phyloP scores from a whole-genome alignment of 2,329 filamentous ascomycete species.

The Trichoderma sp. region DNA sequence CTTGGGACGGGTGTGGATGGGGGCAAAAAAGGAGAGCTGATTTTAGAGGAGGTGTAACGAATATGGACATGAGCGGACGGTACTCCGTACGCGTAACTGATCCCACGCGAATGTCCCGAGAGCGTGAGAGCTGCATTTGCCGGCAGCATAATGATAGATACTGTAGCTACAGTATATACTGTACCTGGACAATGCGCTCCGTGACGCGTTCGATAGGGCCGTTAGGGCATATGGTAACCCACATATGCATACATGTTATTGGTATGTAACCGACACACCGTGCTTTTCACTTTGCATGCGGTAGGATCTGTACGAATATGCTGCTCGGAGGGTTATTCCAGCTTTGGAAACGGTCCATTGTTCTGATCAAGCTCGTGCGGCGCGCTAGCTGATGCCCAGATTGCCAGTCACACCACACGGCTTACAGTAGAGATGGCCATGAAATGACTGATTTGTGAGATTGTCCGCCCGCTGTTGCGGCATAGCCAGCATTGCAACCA shows the following conservation, averaged over 20 bases:
- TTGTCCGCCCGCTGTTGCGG: neutral
- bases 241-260: neutral
- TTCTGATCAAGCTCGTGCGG: slow-evolving; percentile 2
- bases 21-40: neutral
- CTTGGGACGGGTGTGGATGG: neutral
- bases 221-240: neutral
- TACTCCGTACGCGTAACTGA: neutral
- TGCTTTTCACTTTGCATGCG: neutral
- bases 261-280: neutral
- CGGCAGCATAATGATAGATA: neutral
- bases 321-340: slow-evolving; percentile 18
- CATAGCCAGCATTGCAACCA: neutral
- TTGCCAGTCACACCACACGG: slow-evolving; percentile 8
- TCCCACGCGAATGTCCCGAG: neutral
- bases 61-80: neutral
- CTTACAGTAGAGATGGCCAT: slow-evolving; percentile 1
- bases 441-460: neutral
- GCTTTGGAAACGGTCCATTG: slow-evolving; percentile 11
- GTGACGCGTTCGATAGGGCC: neutral
- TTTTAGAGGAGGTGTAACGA: neutral
- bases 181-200: neutral
- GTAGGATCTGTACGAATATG: neutral
- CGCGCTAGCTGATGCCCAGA: slow-evolving; percentile 1
- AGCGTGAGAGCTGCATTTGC: neutral
- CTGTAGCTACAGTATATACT: too few species aligned